Base-by-base conservation (phyloP, 2,329 filamentous ascomycete species). In the Herpotrichia juniperi region DNA sequence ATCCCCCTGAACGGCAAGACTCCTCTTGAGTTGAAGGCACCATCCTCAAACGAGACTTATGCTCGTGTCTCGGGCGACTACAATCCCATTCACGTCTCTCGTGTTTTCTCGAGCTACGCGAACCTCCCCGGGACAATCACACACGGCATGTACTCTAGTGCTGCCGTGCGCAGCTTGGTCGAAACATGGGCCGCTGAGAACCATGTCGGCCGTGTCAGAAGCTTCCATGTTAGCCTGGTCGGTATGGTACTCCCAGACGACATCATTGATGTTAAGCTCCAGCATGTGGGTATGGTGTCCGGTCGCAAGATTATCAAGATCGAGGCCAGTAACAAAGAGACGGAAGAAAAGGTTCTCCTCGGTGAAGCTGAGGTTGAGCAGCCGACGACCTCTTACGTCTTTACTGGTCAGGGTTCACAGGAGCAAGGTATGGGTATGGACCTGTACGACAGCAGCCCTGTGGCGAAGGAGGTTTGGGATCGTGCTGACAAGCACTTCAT, bases 341-440 rank as follows among this genome's bases (percentile, higher is more conserved):
- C 89, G 0, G 94, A 97, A 71, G 94, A 97, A 64, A 97, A 97
- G 82, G 92, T 99, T 11, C 82, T 99, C 4, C 81, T 96, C 45
- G 94, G 91, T 69, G 93, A 97, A 78, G 94, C 94, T 22, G 94
- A 99, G 76, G 91, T 99, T 52, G 94, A 99, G 77, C 94, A 99
- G 74, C 96, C 96, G 7, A 91, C 94, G 28, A 96, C 93, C 1
- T 88, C 94, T 4, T 99, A 99, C 68, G 91, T 99, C 63, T 99
- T 99, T 77, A 99, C 96, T 58, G 94, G 94, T 50, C 94, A 99
- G 76, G 94, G 94, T 66, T 97, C 93, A 45, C 96, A 99, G 76
- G 94, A 99, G 76, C 94, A 99, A 76, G 94, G 94, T 57, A 99
- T 99, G 94, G 94, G 94, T 77, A 99, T 99, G 94, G 94, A 97